phyloP scores from a whole-genome alignment of 2,329 filamentous ascomycete species.

The Botryosphaeria dothidea region DNA sequence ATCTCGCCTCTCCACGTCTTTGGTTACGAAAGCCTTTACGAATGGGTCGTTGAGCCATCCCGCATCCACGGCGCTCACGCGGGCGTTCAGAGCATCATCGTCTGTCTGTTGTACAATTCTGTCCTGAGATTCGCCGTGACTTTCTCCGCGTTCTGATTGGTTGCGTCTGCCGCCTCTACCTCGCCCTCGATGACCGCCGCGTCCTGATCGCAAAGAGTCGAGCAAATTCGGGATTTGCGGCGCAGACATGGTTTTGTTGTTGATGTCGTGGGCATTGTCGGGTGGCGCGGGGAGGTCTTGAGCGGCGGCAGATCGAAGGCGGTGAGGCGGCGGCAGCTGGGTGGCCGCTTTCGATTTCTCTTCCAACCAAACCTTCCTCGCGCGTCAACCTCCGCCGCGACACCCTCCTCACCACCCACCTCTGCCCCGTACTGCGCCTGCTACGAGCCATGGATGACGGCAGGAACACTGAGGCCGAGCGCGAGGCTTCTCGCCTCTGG shows the following conservation, averaged over 20 bases:
- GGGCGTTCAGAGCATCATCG: conserved; percentile 83
- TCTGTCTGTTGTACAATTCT: conserved; percentile 84
- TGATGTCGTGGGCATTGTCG: neutral
- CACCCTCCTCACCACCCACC: neutral
- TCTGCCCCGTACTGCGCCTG: neutral
- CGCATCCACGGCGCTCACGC: conserved; percentile 81
- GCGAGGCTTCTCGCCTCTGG: conserved; percentile 69
- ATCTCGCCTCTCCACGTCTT: conserved; percentile 63
- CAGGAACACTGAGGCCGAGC: conserved; percentile 24
- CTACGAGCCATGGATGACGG: conserved; percentile 25
- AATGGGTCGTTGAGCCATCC: conserved; percentile 85
- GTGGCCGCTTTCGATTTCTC: conserved; percentile 20
- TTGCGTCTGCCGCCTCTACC: conserved; percentile 39
- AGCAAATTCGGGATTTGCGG: conserved; percentile 77
- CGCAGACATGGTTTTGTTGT: conserved; percentile 60
- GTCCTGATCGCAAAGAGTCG: conserved; percentile 56
- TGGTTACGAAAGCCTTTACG: conserved; percentile 67
- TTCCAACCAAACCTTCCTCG: conserved; percentile 12
- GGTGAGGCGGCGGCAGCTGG: conserved; percentile 21
- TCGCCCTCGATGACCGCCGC: conserved; percentile 50
- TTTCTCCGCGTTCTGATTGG: neutral
- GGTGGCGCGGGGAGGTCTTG: neutral
- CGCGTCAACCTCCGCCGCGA: conserved; percentile 5
- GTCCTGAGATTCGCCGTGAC: conserved; percentile 57
- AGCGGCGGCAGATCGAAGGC: conserved; percentile 28